Evolutionary conservation across 306 rosid species (phyloP).

Genomic region (Pterocarpus macrocarpus): DNA sequence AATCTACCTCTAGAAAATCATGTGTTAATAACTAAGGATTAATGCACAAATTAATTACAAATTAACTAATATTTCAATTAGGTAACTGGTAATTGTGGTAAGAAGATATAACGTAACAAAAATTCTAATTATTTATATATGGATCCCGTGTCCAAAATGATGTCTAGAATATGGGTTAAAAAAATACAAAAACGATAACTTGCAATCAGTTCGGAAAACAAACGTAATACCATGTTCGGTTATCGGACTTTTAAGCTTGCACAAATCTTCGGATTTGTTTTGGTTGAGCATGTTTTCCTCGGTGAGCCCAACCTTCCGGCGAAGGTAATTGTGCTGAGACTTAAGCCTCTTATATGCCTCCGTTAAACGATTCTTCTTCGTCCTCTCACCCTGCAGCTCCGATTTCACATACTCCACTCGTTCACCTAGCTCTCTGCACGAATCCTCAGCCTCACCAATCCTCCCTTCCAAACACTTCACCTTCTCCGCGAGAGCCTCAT

Average conservation of each 20-base stretch:
- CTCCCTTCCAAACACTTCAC: conserved; percentile 53
- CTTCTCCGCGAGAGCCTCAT: conserved; percentile 50
- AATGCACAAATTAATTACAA: too few species aligned
- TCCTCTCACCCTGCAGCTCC: conserved; percentile 65
- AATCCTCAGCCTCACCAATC: conserved; percentile 53
- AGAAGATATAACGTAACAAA: neutral
- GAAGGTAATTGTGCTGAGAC: conserved; percentile 73
- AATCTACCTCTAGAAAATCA: too few species aligned
- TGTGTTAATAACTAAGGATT: neutral
- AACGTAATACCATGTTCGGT: conserved; percentile 57
- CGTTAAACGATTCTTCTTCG: conserved; percentile 47
- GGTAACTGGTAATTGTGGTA: neutral
- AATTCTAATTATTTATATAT: too few species aligned
- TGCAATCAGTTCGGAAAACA: neutral
- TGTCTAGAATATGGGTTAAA: too few species aligned
- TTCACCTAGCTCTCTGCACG: conserved; percentile 45
- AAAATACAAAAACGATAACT: neutral
- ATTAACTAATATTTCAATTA: neutral
- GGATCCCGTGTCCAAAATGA: too few species aligned
- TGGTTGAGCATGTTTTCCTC: conserved; percentile 61
- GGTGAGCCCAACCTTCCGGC: conserved; percentile 66
- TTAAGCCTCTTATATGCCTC: conserved; percentile 75
- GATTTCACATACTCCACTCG: conserved; percentile 48
- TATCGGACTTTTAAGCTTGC: conserved; percentile 47
- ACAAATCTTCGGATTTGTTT: conserved; percentile 49